Percentiles rank a stretch among this genome's conserved stretches.
phyloP scores from a whole-genome alignment of 768 basidiomycete species.

The Boletus tomentosulus region DNA sequence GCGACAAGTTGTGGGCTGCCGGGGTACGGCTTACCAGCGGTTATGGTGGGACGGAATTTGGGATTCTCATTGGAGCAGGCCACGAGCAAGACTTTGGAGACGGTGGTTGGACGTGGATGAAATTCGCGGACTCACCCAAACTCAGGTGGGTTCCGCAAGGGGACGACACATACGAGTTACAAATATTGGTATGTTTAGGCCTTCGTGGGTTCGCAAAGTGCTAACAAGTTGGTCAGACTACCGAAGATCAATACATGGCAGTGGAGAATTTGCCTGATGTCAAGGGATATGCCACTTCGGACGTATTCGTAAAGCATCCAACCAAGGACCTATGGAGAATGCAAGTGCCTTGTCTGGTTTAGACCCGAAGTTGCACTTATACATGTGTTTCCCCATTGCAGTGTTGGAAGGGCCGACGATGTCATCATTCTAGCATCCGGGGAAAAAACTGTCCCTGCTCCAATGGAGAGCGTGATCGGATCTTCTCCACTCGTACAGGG shows the following conservation, averaged over 20 bases:
- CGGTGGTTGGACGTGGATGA: conserved; percentile 37
- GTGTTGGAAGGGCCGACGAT: conserved; percentile 33
- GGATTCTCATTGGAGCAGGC: conserved; percentile 1
- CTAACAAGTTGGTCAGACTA: conserved; percentile 5
- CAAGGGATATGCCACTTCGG: conserved; percentile 40
- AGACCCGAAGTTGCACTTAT: neutral
- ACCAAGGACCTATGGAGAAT: conserved; percentile 38
- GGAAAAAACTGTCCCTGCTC: conserved; percentile 23
- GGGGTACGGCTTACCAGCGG: conserved; percentile 31
- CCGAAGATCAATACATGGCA: conserved; percentile 7
- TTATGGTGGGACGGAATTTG: conserved; percentile 37
- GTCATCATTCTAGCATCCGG: conserved; percentile 29
- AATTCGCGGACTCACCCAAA: conserved; percentile 18
- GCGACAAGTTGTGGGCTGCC: conserved; percentile 30
- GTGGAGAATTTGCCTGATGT: conserved; percentile 37
- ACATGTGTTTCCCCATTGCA: neutral
- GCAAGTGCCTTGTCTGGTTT: neutral
- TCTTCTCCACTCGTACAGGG: conserved; percentile 20
- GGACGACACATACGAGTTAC: conserved; percentile 34
- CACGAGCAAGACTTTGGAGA: conserved; percentile 11
- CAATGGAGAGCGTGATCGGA: conserved; percentile 25
- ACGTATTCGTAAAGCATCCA: conserved; percentile 44
- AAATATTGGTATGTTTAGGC: conserved; percentile 30
- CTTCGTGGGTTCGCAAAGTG: neutral
- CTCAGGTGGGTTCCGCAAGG: conserved; percentile 31